Conservation (phyloP, 495 filamentous ascomycete genomes). For the Podospora comata region DNA sequence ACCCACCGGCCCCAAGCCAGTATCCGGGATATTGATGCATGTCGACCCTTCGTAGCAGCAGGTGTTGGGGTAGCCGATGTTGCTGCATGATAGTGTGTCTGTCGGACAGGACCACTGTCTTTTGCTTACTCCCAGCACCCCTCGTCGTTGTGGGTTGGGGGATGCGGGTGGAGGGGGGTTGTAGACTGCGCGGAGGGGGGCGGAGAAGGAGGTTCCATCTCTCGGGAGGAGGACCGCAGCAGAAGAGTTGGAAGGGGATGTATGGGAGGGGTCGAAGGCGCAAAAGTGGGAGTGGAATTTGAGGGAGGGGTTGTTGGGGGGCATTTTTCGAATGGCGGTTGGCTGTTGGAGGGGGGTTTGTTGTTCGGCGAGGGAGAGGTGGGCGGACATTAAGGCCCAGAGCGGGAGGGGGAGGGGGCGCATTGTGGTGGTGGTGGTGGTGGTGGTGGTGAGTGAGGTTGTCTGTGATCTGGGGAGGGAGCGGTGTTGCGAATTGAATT, state of each 20-base stretch:
- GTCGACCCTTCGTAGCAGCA: slow-evolving; percentile 69
- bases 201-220: slow-evolving; percentile 30
- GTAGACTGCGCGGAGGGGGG: slow-evolving; percentile 39
- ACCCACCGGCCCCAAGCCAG: slow-evolving; percentile 71
- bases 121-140: slow-evolving; percentile 31
- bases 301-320: slow-evolving; percentile 73
- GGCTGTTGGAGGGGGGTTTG: slow-evolving; percentile 32
- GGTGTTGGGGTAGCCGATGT: slow-evolving; percentile 67
- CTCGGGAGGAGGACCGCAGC: slow-evolving; percentile 26
- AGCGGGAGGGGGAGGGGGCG: slow-evolving; percentile 49
- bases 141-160: neutral
- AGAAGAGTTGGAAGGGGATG: slow-evolving; percentile 11
- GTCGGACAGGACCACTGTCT: slow-evolving; percentile 71
- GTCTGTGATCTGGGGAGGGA: neutral
- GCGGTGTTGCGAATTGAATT: neutral
- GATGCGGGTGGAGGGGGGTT: slow-evolving; percentile 30
- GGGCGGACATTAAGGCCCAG: slow-evolving; percentile 45
- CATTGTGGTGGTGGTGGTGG: slow-evolving; percentile 34
- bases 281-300: slow-evolving; percentile 73
- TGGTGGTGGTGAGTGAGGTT: neutral
- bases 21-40: slow-evolving; percentile 71
- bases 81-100: slow-evolving; percentile 63
- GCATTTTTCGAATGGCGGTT: slow-evolving; percentile 68
- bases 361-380: slow-evolving; percentile 28
- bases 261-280: slow-evolving; percentile 34